Base-by-base conservation (phyloP, 148 eudicot species). In the Rhododendron williamsianum region DNA sequence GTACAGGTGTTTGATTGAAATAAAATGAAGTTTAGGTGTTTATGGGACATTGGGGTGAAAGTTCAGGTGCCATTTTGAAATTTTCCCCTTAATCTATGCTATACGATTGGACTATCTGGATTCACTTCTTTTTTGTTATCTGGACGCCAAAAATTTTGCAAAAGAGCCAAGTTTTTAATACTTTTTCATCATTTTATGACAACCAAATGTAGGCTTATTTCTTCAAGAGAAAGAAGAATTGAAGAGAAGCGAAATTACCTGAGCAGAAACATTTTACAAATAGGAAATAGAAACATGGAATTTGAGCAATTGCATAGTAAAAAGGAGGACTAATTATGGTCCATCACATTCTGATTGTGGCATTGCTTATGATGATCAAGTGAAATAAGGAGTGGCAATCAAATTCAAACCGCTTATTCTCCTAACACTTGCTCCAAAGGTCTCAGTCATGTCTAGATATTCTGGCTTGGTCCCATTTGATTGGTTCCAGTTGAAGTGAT, bases 401-500 rank as follows among this genome's bases (percentile, higher is more conserved):
- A 30, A 11, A 71, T 33, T 41, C 36, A 71, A 33, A 13, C 13
- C 12, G 77, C 85, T 67, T 83, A 56, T 15, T 58, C 81, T 41
- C 27, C 38, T 9, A 87, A 82, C 25, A 43, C 84, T 60, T 10
- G 56, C 78, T 1, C 90, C 89, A 82, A 87, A 81, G 2, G 21
- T 8, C 69, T 86, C 86, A 4, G 82, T 81, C 90, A 90, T 86
- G 51, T 90, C 89, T 60, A 90, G 65, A 5, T 88, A 86, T 21
- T 82, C 83, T 0, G 56, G 63, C 76, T 43, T 72, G n/a, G 78
- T 48, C 8, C 86, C 87, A 51, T 16, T 3, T 0, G 87, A 76
- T 16, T 86, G 51, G 78, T 84, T 84, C 91, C 88, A 88, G 8
- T 88, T 87, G 49, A 90, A 90, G 82, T 86, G 84, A 43, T 82